These are phyloP conservation scores for Uronychia binucleata DNA, from an alignment of 73 alveolate species.

Conservation along the genomic window DNA sequence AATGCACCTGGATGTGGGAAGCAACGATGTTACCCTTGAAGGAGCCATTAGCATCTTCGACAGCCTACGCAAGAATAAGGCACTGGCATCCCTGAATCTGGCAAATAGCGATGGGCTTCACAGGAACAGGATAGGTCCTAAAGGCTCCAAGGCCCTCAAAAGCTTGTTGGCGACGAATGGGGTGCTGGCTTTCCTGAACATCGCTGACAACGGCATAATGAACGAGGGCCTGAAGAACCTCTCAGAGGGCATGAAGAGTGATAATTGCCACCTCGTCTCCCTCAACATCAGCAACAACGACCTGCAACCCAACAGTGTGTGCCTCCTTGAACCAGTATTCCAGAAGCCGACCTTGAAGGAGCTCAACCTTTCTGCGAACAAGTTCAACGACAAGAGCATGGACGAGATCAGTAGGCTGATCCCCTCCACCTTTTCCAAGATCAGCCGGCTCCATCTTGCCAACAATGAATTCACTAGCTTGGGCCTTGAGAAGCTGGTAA, in stretches of 20 bases:
- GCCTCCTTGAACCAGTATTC: not conserved
- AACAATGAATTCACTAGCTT: conserved; percentile 1
- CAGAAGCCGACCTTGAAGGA: conserved; percentile 2
- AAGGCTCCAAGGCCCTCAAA: conserved; percentile 25
- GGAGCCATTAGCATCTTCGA: conserved; percentile 33
- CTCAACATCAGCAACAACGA: conserved; percentile 43
- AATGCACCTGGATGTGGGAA: conserved; percentile 47
- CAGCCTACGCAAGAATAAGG: conserved; percentile 3
- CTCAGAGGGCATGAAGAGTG: conserved; percentile 9
- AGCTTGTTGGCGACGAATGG: conserved; percentile 8
- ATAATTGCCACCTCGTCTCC: conserved; percentile 11
- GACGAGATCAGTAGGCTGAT: conserved; percentile 23
- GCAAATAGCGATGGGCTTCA: conserved; percentile 52
- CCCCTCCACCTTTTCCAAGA: conserved; percentile 1
- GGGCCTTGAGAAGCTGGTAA: conserved; percentile 21
- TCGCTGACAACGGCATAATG: conserved; percentile 40
- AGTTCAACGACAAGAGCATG: conserved; percentile 25
- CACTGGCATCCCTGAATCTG: conserved; percentile 22
- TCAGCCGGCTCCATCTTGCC: conserved; percentile 1
- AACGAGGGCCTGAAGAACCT: conserved; percentile 39
- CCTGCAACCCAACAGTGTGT: not conserved
- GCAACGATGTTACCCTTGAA: conserved; percentile 49
- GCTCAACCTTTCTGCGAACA: conserved; percentile 24
- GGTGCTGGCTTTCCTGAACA: conserved; percentile 21
- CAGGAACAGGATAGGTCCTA: conserved; percentile 52